Percentiles rank a stretch among this genome's conserved stretches.
Conservation (phyloP, 352 stramenopile genomes). For the Globisporangium alternatum region DNA sequence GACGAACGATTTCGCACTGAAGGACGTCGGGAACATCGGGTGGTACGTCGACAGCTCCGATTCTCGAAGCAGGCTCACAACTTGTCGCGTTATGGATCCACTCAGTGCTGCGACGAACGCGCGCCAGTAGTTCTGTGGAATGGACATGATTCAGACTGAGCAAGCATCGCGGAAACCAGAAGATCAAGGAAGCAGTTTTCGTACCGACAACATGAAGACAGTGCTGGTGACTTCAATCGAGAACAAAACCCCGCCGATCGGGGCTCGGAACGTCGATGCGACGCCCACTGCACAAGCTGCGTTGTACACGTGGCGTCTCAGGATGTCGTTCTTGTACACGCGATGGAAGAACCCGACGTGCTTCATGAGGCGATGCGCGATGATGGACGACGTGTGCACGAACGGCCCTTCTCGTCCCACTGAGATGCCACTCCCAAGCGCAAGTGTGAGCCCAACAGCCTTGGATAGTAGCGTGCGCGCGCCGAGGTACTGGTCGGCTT, state of each 20-base stretch:
- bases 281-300: constrained; percentile 89
- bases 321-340: constrained; percentile 60
- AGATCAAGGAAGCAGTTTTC: constrained; percentile 3
- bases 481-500: constrained; percentile 43
- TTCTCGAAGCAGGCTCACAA: constrained; percentile 38
- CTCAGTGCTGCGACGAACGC: constrained; percentile 62
- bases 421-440: constrained; percentile 89
- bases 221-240: constrained; percentile 87
- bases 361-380: constrained; percentile 85
- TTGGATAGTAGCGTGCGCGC: constrained; percentile 67
- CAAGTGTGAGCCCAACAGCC: constrained; percentile 88
- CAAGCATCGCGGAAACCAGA: not conserved
- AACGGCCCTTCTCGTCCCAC: constrained; percentile 98
- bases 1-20: constrained; percentile 37
- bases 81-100: constrained; percentile 42
- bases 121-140: constrained; percentile 55
- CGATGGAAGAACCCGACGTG: constrained; percentile 59
- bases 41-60: constrained; percentile 37
- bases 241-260: constrained; percentile 90
- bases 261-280: constrained; percentile 83
- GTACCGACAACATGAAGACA: constrained; percentile 60
- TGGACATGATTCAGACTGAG: not conserved
- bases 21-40: constrained; percentile 49
- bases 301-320: constrained; percentile 81
- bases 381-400: constrained; percentile 89